phyloP scores from a whole-genome alignment of 495 filamentous ascomycete species.

The Tetracladium setigerum region DNA sequence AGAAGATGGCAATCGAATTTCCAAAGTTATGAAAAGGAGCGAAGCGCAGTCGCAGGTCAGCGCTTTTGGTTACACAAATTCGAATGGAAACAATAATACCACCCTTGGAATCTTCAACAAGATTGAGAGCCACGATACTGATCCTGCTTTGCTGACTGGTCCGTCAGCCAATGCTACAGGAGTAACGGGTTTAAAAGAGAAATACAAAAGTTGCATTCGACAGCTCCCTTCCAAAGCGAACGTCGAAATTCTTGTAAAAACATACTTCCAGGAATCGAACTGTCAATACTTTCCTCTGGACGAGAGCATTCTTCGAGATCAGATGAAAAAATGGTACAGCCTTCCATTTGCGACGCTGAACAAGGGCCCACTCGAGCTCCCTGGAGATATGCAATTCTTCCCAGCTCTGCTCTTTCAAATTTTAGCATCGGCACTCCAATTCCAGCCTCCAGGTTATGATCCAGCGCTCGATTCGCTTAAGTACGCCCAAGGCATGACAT shows the following conservation, averaged over 20 bases:
- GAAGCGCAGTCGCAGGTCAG: slow-evolving; percentile 19
- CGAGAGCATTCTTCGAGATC: slow-evolving; percentile 37
- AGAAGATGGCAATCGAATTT: neutral
- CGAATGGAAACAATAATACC: slow-evolving; percentile 32
- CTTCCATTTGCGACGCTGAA: slow-evolving; percentile 37
- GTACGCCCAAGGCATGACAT: slow-evolving; percentile 50
- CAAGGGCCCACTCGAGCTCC: slow-evolving; percentile 32
- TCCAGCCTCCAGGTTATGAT: slow-evolving; percentile 38
- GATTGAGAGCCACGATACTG: slow-evolving; percentile 31
- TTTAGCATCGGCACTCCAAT: slow-evolving; percentile 45
- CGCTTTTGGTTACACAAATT: slow-evolving; percentile 40
- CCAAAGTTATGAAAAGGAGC: slow-evolving; percentile 10
- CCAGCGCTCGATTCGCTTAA: slow-evolving; percentile 43
- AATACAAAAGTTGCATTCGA: slow-evolving; percentile 44
- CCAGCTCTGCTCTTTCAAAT: slow-evolving; percentile 52
- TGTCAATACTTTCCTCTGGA: slow-evolving; percentile 53
- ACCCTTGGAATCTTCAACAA: slow-evolving; percentile 41
- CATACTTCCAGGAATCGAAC: slow-evolving; percentile 51
- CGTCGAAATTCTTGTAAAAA: slow-evolving; percentile 42
- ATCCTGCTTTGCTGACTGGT: slow-evolving; percentile 11
- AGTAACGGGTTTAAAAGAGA: slow-evolving; percentile 32
- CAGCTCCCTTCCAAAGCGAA: slow-evolving; percentile 44
- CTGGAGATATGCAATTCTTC: slow-evolving; percentile 39
- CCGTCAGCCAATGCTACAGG: slow-evolving; percentile 15
- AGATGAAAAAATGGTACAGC: slow-evolving; percentile 43